These are phyloP conservation scores for Gnaphalium uliginosum DNA, from an alignment of 129 eudicot genomes.

Conservation along the genomic window DNA sequence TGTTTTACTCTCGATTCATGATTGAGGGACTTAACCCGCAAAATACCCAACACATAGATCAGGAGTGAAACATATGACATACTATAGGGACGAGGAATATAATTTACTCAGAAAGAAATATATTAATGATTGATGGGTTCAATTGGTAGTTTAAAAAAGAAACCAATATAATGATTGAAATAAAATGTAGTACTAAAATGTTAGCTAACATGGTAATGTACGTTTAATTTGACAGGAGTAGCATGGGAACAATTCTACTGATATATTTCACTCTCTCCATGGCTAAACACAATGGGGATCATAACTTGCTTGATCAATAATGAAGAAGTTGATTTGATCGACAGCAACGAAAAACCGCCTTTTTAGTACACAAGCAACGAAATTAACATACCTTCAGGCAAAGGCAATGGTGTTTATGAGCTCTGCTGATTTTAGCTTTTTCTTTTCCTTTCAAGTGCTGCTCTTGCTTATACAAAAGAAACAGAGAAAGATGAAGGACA, in stretches of 20 bases:
- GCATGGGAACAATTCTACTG: slow-evolving; percentile 84
- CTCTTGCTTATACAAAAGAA: slow-evolving; percentile 9
- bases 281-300: slow-evolving; percentile 44
- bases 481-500: not conserved
- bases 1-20: too few relatives aligned
- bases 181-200: not conserved
- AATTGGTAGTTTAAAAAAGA: too few relatives aligned
- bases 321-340: not conserved
- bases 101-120: too few relatives aligned
- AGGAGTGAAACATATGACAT: too few relatives aligned
- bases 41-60: too few relatives aligned
- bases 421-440: slow-evolving; percentile 7
- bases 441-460: not conserved
- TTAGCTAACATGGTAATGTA: not conserved
- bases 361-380: not conserved
- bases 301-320: slow-evolving; percentile 28
- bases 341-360: not conserved
- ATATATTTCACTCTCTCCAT: slow-evolving; percentile 70
- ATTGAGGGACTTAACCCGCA: too few relatives aligned
- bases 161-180: too few relatives aligned
- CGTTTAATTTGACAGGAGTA: slow-evolving; percentile 55
- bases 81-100: too few relatives aligned
- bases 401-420: not conserved
- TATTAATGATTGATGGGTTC: too few relatives aligned
- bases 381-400: not conserved